Evolutionary conservation across 768 basidiomycete genomes (phyloP).

Genomic region (Pisolithus albus): DNA sequence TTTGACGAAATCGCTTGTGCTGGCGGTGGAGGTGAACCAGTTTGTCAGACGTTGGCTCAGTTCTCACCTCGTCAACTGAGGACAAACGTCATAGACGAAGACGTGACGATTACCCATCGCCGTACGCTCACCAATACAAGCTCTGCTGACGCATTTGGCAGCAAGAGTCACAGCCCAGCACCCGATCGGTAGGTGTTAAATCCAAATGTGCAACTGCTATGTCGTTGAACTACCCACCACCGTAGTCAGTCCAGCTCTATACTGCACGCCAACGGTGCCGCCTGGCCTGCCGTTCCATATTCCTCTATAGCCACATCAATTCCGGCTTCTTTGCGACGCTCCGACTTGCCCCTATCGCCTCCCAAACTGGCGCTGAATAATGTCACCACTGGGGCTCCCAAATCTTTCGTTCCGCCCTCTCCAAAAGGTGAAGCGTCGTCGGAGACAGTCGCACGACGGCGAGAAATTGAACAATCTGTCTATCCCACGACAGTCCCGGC

Average conservation of each 20-base stretch:
- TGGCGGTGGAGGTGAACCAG: conserved; percentile 12
- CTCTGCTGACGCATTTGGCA: conserved; percentile 2
- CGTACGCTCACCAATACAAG: conserved; percentile 10
- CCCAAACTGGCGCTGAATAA: conserved; percentile 66
- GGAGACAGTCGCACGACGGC: conserved; percentile 44
- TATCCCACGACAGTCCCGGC: conserved; percentile 38
- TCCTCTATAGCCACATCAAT: conserved; percentile 24
- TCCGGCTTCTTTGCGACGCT: conserved; percentile 12
- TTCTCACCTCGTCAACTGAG: conserved; percentile 50
- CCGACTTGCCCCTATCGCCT: conserved; percentile 40
- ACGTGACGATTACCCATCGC: conserved; percentile 15
- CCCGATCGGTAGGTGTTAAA: conserved; percentile 11
- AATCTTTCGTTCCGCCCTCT: conserved; percentile 30
- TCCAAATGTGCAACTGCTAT: not conserved
- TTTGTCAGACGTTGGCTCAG: conserved; percentile 51
- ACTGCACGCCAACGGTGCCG: conserved; percentile 14
- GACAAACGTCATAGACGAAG: conserved; percentile 15
- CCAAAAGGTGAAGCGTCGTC: conserved; percentile 22
- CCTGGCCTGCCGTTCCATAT: conserved; percentile 43
- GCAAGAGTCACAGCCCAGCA: not conserved
- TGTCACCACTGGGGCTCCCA: conserved; percentile 54
- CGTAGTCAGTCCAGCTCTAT: conserved; percentile 6
- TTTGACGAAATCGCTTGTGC: conserved; percentile 4
- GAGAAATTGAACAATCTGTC: conserved; percentile 43
- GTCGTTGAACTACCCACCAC: conserved; percentile 8